Evolutionary conservation across 306 rosid genomes (phyloP).

Genomic region (Casuarina glauca): DNA sequence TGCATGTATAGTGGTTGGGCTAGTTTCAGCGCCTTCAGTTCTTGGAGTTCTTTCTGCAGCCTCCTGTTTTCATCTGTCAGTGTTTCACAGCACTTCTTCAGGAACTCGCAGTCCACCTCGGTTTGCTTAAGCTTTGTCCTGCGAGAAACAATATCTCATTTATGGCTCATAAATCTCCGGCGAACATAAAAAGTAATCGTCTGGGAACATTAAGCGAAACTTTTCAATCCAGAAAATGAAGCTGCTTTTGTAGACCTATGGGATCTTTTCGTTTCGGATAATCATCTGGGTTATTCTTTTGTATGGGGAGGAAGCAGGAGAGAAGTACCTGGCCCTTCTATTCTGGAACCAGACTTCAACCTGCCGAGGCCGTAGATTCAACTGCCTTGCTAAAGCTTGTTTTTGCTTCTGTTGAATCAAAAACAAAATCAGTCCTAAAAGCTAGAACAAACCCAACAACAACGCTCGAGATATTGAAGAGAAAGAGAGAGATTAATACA

Average conservation of each 20-base stretch:
- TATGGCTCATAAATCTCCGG: not conserved
- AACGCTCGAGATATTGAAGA: not conserved
- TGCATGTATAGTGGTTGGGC: constrained; percentile 80
- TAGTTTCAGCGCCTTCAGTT: constrained; percentile 69
- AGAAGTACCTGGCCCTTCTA: constrained; percentile 84
- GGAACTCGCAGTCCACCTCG: constrained; percentile 84
- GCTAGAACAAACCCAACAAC: not conserved
- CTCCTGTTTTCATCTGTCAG: constrained; percentile 86
- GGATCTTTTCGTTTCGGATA: not conserved
- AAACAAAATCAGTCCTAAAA: not conserved
- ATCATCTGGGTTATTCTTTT: not conserved
- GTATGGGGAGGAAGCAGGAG: not conserved
- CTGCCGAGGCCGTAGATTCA: constrained; percentile 81
- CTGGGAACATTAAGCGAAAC: not conserved
- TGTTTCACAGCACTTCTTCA: constrained; percentile 90
- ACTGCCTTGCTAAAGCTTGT: constrained; percentile 82
- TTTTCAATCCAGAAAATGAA: not conserved
- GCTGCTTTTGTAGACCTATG: not conserved
- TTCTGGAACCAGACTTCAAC: constrained; percentile 99
- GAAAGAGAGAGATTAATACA: constrained; percentile 36
- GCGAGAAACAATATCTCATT: constrained; percentile 8
- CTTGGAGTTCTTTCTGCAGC: constrained; percentile 81
- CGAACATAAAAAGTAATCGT: not conserved
- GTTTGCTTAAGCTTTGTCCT: constrained; percentile 98
- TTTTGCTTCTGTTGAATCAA: constrained; percentile 75